phyloP scores from a whole-genome alignment of 495 filamentous ascomycete genomes.

The Amniculicola lignicola region DNA sequence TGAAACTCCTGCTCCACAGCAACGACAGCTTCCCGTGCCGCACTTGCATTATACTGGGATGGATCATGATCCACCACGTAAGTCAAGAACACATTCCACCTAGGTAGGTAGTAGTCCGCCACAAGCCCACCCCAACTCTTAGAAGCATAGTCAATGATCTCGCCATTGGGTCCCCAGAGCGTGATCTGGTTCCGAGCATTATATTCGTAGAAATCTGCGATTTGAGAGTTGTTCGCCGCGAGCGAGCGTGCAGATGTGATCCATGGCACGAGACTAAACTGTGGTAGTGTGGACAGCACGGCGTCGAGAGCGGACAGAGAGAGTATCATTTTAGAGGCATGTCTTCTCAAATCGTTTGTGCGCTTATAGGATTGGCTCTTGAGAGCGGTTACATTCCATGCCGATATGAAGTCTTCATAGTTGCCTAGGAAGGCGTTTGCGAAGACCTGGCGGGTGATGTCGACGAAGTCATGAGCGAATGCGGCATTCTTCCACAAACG shows the following conservation, averaged over 20 bases:
- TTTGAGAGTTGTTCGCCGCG: conserved; percentile 11
- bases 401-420: conserved; percentile 34
- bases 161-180: conserved; percentile 51
- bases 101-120: conserved; percentile 48
- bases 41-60: conserved; percentile 3
- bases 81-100: conserved; percentile 50
- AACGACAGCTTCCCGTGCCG: conserved; percentile 5
- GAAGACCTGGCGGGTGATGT: conserved; percentile 52
- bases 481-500: conserved; percentile 47
- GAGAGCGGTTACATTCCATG: no score
- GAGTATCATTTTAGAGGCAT: conserved; percentile 34
- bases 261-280: conserved; percentile 49
- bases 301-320: conserved; percentile 45
- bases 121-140: conserved; percentile 53
- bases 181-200: conserved; percentile 55
- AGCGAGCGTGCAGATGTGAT: conserved; percentile 44
- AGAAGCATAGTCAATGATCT: conserved; percentile 53
- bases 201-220: conserved; percentile 48
- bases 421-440: conserved; percentile 47
- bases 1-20: conserved; percentile 19
- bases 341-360: conserved; percentile 30
- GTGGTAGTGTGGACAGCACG: conserved; percentile 47
- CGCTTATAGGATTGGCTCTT: conserved; percentile 37
- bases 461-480: conserved; percentile 51
- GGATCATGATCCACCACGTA: conserved; percentile 37